These are phyloP conservation scores for Alloascoidea hylecoeti DNA, from an alignment of 805 yeast species.

Conservation along the genomic window DNA sequence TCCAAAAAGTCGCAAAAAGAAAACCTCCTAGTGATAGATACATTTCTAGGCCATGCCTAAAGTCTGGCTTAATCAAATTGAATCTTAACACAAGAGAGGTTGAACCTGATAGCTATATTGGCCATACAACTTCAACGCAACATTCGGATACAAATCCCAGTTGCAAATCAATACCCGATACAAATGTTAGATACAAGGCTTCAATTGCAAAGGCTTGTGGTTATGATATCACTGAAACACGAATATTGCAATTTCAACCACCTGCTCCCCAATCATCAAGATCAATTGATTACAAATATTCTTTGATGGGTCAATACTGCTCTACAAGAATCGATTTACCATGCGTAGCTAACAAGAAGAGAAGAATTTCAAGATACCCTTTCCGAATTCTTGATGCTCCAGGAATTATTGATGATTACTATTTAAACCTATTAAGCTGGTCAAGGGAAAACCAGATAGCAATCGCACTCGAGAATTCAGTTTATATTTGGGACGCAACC, in stretches of 20 bases:
- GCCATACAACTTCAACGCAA: too few relatives aligned
- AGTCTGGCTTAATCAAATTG: too few relatives aligned
- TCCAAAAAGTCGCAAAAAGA: too few relatives aligned
- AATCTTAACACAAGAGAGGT: too few relatives aligned
- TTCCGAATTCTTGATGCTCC: conserved; percentile 94
- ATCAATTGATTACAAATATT: conserved; percentile 19
- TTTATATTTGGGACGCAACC: conserved; percentile 87
- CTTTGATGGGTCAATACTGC: too few relatives aligned
- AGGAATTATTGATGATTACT: conserved; percentile 85
- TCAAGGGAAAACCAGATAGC: conserved; percentile 71
- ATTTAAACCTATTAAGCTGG: conserved; percentile 80
- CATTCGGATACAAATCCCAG: too few relatives aligned
- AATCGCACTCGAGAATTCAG: conserved; percentile 71
- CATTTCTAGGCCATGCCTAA: too few relatives aligned
- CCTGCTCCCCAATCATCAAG: conserved; percentile 50
- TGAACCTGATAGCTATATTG: too few relatives aligned
- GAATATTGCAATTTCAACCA: conserved; percentile 78
- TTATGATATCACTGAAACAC: conserved; percentile 50
- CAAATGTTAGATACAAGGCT: not conserved
- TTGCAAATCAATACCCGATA: too few relatives aligned
- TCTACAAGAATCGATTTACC: too few relatives aligned
- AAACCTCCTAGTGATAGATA: too few relatives aligned
- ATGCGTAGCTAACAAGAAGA: conserved; percentile 16
- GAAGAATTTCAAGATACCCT: conserved; percentile 76
- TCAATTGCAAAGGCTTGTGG: conserved; percentile 86